Conservation (phyloP, 768 basidiomycete genomes). For the Kondoa subrosea region DNA sequence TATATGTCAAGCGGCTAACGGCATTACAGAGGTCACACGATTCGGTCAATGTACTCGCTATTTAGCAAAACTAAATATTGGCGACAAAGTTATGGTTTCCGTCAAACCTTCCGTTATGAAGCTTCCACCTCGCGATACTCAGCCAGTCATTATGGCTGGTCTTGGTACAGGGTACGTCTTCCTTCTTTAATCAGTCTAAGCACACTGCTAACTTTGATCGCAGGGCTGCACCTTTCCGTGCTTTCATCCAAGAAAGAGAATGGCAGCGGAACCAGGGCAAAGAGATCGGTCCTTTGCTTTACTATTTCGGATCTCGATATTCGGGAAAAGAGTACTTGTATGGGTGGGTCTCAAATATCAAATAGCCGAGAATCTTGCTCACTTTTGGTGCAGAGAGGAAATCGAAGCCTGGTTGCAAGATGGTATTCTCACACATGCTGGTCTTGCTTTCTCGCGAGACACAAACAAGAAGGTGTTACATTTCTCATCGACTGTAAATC, state of each 20-base stretch:
- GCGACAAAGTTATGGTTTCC: slow-evolving; percentile 88
- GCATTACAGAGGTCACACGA: slow-evolving; percentile 14
- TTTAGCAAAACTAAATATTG: slow-evolving; percentile 61
- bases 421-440: slow-evolving; percentile 68
- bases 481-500: not conserved
- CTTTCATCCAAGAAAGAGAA: slow-evolving; percentile 91
- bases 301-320: slow-evolving; percentile 97
- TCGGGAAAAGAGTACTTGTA: slow-evolving; percentile 92
- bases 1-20: slow-evolving; percentile 1
- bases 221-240: slow-evolving; percentile 86
- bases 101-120: slow-evolving; percentile 99
- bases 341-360: slow-evolving; percentile 35
- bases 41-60: slow-evolving; percentile 96
- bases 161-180: slow-evolving; percentile 59
- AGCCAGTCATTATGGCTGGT: slow-evolving; percentile 96
- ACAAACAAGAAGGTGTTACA: slow-evolving; percentile 55
- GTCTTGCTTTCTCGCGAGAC: slow-evolving; percentile 92
- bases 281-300: slow-evolving; percentile 77
- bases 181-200: slow-evolving; percentile 8
- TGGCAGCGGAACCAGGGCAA: slow-evolving; percentile 57
- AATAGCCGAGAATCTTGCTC: not conserved
- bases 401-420: slow-evolving; percentile 83
- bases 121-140: slow-evolving; percentile 65
- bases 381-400: slow-evolving; percentile 31
- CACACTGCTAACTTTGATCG: slow-evolving; percentile 15